Evolutionary conservation across 2,329 filamentous ascomycete genomes (phyloP).

Genomic region (Pseudocercospora eumusae): DNA sequence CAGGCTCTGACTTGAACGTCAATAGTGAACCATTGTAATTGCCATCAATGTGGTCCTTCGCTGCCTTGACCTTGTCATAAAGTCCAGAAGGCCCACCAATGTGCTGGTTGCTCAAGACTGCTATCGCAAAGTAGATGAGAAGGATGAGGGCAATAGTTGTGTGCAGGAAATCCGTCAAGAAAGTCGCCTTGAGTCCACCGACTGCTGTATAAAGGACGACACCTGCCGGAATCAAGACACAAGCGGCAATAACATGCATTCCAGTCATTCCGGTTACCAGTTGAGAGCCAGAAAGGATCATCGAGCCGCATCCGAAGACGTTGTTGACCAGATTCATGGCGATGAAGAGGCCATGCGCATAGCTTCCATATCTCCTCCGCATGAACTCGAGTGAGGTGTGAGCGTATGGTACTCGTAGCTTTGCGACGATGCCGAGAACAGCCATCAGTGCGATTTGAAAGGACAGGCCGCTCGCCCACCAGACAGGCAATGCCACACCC

Average conservation of each 20-base stretch:
- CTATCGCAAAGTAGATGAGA: constrained; percentile 38
- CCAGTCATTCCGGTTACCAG: constrained; percentile 45
- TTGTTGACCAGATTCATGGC: constrained; percentile 37
- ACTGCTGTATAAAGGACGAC: constrained; percentile 53
- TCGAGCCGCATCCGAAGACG: constrained; percentile 44
- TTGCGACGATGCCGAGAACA: constrained; percentile 51
- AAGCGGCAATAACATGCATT: constrained; percentile 52
- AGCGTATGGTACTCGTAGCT: constrained; percentile 54
- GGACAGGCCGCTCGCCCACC: constrained; percentile 44
- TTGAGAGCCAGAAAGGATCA: constrained; percentile 36
- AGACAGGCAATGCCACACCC: constrained; percentile 32
- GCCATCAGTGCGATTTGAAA: constrained; percentile 54
- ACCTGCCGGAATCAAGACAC: constrained; percentile 51
- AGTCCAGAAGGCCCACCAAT: too few species aligned
- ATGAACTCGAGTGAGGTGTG: constrained; percentile 56
- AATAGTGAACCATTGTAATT: too few species aligned
- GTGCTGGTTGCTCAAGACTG: too few species aligned
- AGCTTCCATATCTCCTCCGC: constrained; percentile 40
- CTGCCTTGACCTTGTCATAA: too few species aligned
- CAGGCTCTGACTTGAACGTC: too few species aligned
- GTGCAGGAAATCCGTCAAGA: constrained; percentile 53
- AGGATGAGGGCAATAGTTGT: constrained; percentile 52
- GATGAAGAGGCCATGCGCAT: constrained; percentile 34
- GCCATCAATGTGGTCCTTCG: too few species aligned
- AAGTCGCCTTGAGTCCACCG: constrained; percentile 54